These are phyloP conservation scores for Rhynchospora breviuscula DNA, from an alignment of 176 grass and related monocot genomes.

Conservation along the genomic window DNA sequence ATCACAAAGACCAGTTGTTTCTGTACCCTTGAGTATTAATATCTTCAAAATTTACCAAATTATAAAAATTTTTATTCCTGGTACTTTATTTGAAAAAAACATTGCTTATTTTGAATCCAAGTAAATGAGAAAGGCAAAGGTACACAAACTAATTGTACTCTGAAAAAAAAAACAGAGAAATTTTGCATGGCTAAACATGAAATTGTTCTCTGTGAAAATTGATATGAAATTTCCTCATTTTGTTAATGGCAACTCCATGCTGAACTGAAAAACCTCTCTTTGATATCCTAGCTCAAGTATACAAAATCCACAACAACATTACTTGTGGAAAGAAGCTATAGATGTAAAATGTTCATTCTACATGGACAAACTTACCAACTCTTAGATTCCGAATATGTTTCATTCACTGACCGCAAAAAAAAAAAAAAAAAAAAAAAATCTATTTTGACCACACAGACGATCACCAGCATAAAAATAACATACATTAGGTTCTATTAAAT, in stretches of 20 bases:
- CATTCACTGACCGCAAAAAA: not conserved
- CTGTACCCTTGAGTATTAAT: not conserved
- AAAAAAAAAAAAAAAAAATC: too few species aligned
- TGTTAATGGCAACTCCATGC: not conserved
- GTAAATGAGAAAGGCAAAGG: not conserved
- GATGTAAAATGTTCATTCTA: not conserved
- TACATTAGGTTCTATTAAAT: not conserved
- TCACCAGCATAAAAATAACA: not conserved
- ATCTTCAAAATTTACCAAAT: not conserved
- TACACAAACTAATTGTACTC: not conserved
- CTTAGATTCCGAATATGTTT: not conserved
- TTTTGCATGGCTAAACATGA: not conserved
- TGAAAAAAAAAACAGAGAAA: conserved; percentile 18
- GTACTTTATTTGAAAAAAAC: not conserved
- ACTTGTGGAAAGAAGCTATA: not conserved
- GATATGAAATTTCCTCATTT: not conserved
- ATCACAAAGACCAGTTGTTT: not conserved
- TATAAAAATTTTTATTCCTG: not conserved
- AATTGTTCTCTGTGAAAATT: not conserved
- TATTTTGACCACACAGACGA: not conserved
- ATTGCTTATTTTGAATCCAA: not conserved
- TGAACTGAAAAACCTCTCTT: conserved; percentile 4
- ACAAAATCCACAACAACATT: conserved; percentile 4
- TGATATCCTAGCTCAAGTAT: not conserved
- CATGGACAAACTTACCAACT: not conserved